Evolutionary conservation across 2,329 filamentous ascomycete species (phyloP).

Genomic region (Apiospora koreana): DNA sequence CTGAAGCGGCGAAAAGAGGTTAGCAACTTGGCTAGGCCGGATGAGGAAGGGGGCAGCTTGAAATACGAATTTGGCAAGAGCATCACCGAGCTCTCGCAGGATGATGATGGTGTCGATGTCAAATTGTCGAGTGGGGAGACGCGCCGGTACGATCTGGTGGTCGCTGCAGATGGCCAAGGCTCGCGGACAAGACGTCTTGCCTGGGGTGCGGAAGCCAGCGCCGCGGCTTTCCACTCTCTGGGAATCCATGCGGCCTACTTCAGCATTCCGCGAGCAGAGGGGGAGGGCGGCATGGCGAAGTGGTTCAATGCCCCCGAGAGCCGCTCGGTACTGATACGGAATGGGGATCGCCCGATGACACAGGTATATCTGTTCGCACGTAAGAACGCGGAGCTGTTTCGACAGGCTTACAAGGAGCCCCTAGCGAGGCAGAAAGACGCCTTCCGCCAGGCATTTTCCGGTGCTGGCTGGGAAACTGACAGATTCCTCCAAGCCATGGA

Average conservation of each 20-base stretch:
- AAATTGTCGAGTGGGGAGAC: constrained; percentile 45
- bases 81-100: constrained; percentile 30
- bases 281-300: constrained; percentile 33
- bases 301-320: constrained; percentile 36
- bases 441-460: constrained; percentile 33
- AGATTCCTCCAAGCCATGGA: constrained; percentile 19
- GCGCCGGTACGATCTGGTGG: constrained; percentile 50
- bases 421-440: constrained; percentile 23
- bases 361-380: constrained; percentile 38
- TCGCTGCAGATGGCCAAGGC: constrained; percentile 56
- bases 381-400: constrained; percentile 13
- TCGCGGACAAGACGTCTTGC: constrained; percentile 46
- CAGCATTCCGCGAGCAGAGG: constrained; percentile 33
- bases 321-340: constrained; percentile 40
- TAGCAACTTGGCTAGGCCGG: constrained; percentile 24
- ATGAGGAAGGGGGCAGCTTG: constrained; percentile 24
- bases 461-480: constrained; percentile 25
- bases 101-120: constrained; percentile 35
- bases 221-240: constrained; percentile 29
- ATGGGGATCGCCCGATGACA: constrained; percentile 33
- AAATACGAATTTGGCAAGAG: constrained; percentile 35
- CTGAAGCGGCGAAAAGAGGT: constrained; percentile 23
- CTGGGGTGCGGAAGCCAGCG: constrained; percentile 29
- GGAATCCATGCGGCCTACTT: constrained; percentile 40
- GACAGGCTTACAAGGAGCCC: constrained; percentile 18